Evolutionary conservation across 257 asterid genomes (phyloP).

Genomic region (Penstemon newberryi): DNA sequence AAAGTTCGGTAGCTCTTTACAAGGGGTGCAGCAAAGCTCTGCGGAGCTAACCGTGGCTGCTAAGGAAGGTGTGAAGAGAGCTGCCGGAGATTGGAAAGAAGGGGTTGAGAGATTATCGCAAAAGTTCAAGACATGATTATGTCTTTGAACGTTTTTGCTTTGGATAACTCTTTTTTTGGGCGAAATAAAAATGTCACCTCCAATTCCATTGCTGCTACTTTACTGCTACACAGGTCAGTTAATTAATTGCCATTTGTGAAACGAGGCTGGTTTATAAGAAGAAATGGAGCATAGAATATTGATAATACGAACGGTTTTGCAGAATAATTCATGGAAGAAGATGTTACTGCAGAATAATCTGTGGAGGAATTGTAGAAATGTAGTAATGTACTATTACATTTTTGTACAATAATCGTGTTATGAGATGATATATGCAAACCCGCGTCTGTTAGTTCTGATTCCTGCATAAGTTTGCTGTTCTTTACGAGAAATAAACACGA

Average conservation of each 20-base stretch:
- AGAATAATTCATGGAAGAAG: conserved; percentile 13
- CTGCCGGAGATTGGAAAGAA: conserved; percentile 82
- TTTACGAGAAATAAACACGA: not conserved
- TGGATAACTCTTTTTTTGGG: not conserved
- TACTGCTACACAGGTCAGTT: not conserved
- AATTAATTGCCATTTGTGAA: conserved; percentile 11
- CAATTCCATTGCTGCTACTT: not conserved
- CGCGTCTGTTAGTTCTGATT: conserved; percentile 6
- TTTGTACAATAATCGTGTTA: conserved; percentile 7
- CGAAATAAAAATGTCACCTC: not conserved
- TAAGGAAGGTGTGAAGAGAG: conserved; percentile 65
- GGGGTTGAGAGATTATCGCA: conserved; percentile 86
- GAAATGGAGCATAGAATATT: conserved; percentile 3
- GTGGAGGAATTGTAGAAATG: conserved; percentile 22
- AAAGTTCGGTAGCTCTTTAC: conserved; percentile 49
- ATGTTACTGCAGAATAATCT: conserved; percentile 11
- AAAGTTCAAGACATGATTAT: conserved; percentile 77
- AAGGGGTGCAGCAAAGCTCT: conserved; percentile 44
- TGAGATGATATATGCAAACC: conserved; percentile 13
- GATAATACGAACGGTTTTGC: conserved; percentile 18
- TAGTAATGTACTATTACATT: not conserved
- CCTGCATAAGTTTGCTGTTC: not conserved
- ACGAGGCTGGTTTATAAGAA: conserved; percentile 22
- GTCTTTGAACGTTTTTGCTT: not conserved
- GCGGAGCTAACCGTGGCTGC: conserved; percentile 45